A percentile compares a stretch with the other conserved stretches of the same genome.
Conservation (phyloP, 2,329 filamentous ascomycete species). For the Trichophyton verrucosum region DNA sequence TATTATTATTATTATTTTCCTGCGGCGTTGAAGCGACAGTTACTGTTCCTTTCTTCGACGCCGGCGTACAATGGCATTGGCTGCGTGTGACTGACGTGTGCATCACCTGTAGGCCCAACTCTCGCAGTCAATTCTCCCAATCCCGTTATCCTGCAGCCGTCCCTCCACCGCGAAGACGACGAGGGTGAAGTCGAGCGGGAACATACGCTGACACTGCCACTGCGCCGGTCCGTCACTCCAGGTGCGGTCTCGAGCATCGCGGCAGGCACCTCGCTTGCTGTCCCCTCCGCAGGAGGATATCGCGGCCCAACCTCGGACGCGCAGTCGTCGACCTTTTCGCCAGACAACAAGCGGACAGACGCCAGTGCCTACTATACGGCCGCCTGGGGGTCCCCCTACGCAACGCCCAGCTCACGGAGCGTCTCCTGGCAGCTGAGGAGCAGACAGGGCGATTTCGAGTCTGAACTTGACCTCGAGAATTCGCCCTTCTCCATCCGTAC, state of each 20-base stretch:
- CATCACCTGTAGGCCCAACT: conserved; percentile 24
- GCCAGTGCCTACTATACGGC: conserved; percentile 54
- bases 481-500: conserved; percentile 24
- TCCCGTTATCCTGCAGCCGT: conserved; percentile 22
- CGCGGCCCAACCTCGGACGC: conserved; percentile 21
- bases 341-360: conserved; percentile 33
- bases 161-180: conserved; percentile 18
- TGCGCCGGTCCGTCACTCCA: conserved; percentile 26
- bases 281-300: neutral
- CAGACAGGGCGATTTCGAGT: conserved; percentile 36
- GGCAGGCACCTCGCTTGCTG: conserved; percentile 22
- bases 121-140: conserved; percentile 27
- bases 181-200: conserved; percentile 13
- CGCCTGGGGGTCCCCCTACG: conserved; percentile 87
- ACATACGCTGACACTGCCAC: conserved; percentile 19
- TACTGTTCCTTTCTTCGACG: neutral
- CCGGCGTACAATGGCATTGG: neutral
- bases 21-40: neutral
- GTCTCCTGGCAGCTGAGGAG: conserved; percentile 27
- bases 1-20: neutral
- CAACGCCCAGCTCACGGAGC: conserved; percentile 43
- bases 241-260: conserved; percentile 23
- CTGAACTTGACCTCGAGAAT: conserved; percentile 20
- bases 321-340: conserved; percentile 29
- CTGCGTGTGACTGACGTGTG: conserved; percentile 5